A percentile compares a stretch with the other conserved stretches of the same genome.
These are phyloP conservation scores for Colletotrichum theobromicola DNA, from an alignment of 2,329 filamentous ascomycete species.

Conservation along the genomic window DNA sequence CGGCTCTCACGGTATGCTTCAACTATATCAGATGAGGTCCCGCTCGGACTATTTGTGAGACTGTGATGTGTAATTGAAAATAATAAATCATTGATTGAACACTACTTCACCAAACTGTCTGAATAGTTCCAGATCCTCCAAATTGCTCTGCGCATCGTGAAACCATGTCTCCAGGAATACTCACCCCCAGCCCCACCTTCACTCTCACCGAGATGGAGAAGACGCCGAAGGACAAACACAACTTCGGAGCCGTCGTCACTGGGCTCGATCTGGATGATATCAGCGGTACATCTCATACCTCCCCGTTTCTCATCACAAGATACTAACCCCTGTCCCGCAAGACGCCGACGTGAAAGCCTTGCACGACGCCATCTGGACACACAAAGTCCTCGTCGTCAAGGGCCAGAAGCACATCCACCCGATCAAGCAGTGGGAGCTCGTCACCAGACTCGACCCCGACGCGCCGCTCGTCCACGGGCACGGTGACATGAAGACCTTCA, in stretches of 20 bases:
- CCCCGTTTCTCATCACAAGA: fast-evolving
- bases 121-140: neutral
- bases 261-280: neutral
- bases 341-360: neutral
- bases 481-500: constrained; percentile 44
- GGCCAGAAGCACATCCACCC: constrained; percentile 32
- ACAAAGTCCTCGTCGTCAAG: neutral
- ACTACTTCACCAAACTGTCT: neutral
- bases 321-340: neutral
- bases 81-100: neutral
- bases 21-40: neutral
- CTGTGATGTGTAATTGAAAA: neutral
- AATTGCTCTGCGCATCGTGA: neutral
- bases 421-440: constrained; percentile 49
- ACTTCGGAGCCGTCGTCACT: neutral
- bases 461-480: constrained; percentile 46
- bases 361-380: neutral
- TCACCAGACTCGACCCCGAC: constrained; percentile 45
- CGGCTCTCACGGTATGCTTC: neutral
- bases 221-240: neutral
- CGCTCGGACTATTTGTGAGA: neutral
- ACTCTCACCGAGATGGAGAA: neutral
- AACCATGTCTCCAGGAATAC: neutral
- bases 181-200: neutral
- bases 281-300: neutral